Evolutionary conservation across 257 asterid genomes (phyloP), one percentile per base, ranked within the genome.

Genomic region (Solanum bukasovii): DNA sequence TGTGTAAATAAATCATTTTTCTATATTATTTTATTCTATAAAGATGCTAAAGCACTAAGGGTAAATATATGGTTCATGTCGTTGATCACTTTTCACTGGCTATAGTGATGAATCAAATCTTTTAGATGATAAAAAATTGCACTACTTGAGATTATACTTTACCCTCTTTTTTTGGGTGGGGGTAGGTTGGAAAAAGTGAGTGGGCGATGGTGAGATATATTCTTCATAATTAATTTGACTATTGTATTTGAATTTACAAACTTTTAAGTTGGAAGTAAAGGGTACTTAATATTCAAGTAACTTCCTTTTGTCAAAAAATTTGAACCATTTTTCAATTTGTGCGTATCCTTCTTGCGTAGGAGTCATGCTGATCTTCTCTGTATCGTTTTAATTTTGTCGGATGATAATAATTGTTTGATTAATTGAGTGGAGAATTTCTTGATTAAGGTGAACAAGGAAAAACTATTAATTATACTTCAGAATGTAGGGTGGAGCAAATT

Each of bases 221-320:
- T 73, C 29, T 20, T 34, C 9, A 73, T 34, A 34, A 34, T 70
- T 31, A 18, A 31, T 72, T 72, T 72, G 79, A 8, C 14, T 33
- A 33, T 2, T 46, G 18, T 13, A 49, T 13, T 49, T 11, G 52
- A 11, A 44, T 0, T 11, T 4, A 44, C 16, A 11, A 44, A 12
- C 52, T 11, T 11, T 44, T 12, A 44, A 12, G 52, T 44, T 12
- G 23, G 1, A 49, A 14, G 23, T 49, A 5, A 49, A 49, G 23
- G 21, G 20, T 49, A 1, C 1, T 14, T 49, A 1, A 14, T 14
- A 49, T 49, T 0, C 7, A 0, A 49, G 0, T 1, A 49, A 49
- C 1, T 49, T 2, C 0, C 9, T 5, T 1, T 14, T 14, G 1
- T 14, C 8, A 49, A 49, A 49, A 49, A 49, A 5, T 5, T 49